phyloP scores from a whole-genome alignment of 345 rosid species.

The Adansonia digitata region DNA sequence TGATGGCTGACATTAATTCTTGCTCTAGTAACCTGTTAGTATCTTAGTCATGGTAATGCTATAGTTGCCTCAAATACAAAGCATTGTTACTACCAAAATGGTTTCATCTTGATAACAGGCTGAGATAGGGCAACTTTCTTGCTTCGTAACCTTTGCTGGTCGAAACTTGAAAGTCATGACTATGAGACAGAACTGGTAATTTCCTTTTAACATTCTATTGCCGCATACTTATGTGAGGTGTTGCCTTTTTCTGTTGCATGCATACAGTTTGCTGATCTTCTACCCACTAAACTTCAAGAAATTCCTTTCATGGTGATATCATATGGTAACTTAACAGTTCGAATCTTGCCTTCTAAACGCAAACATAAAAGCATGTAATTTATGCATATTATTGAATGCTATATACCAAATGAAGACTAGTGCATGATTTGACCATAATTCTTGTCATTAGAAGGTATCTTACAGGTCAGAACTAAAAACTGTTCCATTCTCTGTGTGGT shows the following conservation, averaged over 20 bases:
- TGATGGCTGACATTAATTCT: no score
- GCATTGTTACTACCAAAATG: no score
- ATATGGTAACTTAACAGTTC: not conserved
- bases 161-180: not conserved
- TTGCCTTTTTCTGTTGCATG: not conserved
- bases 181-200: not conserved
- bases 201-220: not conserved
- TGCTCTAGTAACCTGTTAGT: no score
- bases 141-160: not conserved
- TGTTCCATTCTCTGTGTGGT: not conserved
- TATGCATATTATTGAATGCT: no score
- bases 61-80: no score
- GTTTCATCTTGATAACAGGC: not conserved
- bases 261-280: not conserved
- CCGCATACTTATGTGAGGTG: not conserved
- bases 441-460: not conserved
- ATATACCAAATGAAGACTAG: not conserved
- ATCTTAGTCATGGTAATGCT: no score
- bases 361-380: not conserved
- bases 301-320: not conserved
- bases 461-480: not conserved
- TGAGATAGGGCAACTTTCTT: not conserved
- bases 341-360: not conserved
- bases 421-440: not conserved
- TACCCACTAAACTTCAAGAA: not conserved